Evolutionary conservation across 2,329 filamentous ascomycete species (phyloP), one percentile per base, ranked within the genome.

Genomic region (Coniochaeta sp.): DNA sequence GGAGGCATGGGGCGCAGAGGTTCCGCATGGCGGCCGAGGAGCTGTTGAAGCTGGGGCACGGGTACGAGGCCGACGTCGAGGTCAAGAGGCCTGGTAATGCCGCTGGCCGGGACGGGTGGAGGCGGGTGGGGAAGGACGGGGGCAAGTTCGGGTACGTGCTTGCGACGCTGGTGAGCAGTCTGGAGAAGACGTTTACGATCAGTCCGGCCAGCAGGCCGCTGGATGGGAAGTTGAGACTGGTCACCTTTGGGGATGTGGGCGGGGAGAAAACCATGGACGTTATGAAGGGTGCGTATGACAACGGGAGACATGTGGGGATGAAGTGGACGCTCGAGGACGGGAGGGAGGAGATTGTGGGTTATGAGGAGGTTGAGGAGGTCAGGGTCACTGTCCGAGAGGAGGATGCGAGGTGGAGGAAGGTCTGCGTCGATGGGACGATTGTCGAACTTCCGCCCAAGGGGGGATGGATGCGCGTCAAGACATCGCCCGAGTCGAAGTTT

Each of bases 391-490:
- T 91, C 38, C 63, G 77, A 1, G 90, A 95, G 68, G 77, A 83
- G 17, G 85, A 91, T n/a, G 78, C 77, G 54, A 78, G 86, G 58
- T 97, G 92, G 92, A 81, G 93, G 62, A 85, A 93, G 68, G 83
- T 96, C 16, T 98, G 93, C 71, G 80, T 98, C n/a, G 93, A 98
- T 72, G 93, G 93, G 3, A 91, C 89, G 58, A 96, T 96, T 67
- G 84, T 97, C 3, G 81, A 84, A 61, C 76, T 96, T 0, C 54
- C 54, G 5, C 88, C 89, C 22, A 72, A 79, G 58, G 86, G 82
- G 1, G 67, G 92, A 0, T 88, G 84, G 79, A 83, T 96, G 72
- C 82, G 85, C 61, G 81, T 96, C 0, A 73, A 72, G 63, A 82
- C 75, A 67, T 78, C 82, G 26, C 69, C 72, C 9, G 65, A 68